phyloP scores from a whole-genome alignment of 2,329 filamentous ascomycete genomes.

The Coniochaeta ligniaria region DNA sequence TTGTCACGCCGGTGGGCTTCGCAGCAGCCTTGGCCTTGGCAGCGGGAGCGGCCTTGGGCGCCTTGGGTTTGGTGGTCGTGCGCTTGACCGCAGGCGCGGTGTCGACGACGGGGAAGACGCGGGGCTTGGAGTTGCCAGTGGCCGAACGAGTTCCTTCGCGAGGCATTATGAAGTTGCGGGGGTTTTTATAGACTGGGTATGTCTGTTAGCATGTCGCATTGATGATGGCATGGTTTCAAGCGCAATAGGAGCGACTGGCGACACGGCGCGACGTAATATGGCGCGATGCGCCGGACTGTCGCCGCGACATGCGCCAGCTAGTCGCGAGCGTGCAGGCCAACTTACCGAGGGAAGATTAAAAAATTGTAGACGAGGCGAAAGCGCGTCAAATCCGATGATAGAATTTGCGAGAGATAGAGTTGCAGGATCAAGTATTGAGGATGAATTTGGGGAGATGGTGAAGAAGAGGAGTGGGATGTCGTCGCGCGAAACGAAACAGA shows the following conservation, averaged over 20 bases:
- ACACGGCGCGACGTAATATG: constrained; percentile 1
- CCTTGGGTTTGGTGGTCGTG: constrained; percentile 20
- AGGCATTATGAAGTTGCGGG: constrained; percentile 25
- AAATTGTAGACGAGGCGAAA: background rate
- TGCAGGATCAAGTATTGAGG: background rate
- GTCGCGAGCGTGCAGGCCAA: background rate
- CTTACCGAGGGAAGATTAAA: background rate
- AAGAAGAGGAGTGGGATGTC: constrained; percentile 2
- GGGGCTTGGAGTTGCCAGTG: constrained; percentile 45
- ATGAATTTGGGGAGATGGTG: background rate
- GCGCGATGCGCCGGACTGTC: background rate
- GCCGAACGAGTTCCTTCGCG: constrained; percentile 44
- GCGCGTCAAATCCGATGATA: background rate
- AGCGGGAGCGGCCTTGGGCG: constrained; percentile 14
- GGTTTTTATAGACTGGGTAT: background rate
- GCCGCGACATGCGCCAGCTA: background rate
- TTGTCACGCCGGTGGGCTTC: constrained; percentile 20
- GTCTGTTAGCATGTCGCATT: background rate
- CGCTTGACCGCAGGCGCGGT: constrained; percentile 37
- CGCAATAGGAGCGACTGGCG: background rate
- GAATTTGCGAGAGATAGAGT: background rate
- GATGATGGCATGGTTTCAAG: background rate
- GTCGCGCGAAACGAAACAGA: background rate
- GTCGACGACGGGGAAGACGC: constrained; percentile 42
- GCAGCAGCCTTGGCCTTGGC: constrained; percentile 8